A percentile compares a stretch with the other conserved stretches of the same genome.
These are phyloP conservation scores for Trichosporon sp. DNA, from an alignment of 1,284 basidiomycete species.

Conservation along the genomic window DNA sequence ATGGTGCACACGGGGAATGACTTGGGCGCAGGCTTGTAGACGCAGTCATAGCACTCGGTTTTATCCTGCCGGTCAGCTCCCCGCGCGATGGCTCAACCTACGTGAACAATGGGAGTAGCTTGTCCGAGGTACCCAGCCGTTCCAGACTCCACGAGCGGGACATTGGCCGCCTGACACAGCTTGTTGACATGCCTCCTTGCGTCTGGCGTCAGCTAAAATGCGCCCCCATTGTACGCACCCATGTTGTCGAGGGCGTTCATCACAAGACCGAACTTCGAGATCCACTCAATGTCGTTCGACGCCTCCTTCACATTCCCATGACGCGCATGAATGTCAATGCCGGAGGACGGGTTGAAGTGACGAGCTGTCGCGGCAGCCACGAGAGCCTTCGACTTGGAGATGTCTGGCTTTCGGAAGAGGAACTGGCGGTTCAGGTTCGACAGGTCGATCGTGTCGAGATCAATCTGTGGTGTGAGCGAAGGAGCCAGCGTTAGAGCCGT, in stretches of 20 bases:
- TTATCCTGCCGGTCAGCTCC: constrained; percentile 57
- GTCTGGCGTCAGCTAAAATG: constrained; percentile 52
- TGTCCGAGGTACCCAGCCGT: constrained; percentile 91
- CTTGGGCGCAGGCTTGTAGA: constrained; percentile 83
- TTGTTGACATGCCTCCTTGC: constrained; percentile 91
- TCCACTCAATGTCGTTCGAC: constrained; percentile 87
- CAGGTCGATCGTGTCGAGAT: constrained; percentile 97
- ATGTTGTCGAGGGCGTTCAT: constrained; percentile 96
- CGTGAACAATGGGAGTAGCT: constrained; percentile 56
- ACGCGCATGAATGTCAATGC: constrained; percentile 76
- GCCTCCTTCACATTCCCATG: constrained; percentile 95
- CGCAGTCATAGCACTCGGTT: constrained; percentile 89
- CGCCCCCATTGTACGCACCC: constrained; percentile 54
- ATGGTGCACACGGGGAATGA: constrained; percentile 98
- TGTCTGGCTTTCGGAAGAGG: constrained; percentile 93
- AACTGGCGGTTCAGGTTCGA: constrained; percentile 98
- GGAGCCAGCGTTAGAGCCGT: neutral
- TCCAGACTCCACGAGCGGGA: constrained; percentile 92
- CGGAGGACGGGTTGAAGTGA: constrained; percentile 73
- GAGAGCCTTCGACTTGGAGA: constrained; percentile 91
- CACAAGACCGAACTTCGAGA: constrained; percentile 82
- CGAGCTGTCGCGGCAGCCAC: constrained; percentile 85
- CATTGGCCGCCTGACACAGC: constrained; percentile 87
- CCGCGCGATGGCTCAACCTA: constrained; percentile 17
- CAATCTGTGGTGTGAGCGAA: constrained; percentile 57